Evolutionary conservation across 768 basidiomycete genomes (phyloP), one percentile per base, ranked within the genome.

Genomic region (Chlorophyllum brunneum): DNA sequence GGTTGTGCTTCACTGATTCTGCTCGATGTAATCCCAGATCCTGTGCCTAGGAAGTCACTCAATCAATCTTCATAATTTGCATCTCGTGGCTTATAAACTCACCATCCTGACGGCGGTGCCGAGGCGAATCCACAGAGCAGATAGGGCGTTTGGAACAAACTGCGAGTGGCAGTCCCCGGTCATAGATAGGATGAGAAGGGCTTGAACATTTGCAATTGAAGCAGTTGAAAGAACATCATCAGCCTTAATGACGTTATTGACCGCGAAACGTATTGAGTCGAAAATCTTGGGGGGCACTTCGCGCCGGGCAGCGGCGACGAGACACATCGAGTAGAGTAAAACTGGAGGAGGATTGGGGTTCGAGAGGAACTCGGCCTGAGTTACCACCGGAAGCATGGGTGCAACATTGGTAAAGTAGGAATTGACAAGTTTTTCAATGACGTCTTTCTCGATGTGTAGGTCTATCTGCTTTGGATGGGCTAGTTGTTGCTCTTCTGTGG

Each of bases 71-170:
- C 39, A 18, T 18, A 16, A n/a, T n/a, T n/a, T n/a, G 29, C 18
- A 43, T 23, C 30, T 46, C 41, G 42, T 33, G 24, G 42, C 30
- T 39, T 3, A 10, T 56, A 54, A n/a, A 70, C 83, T 59, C 54
- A 90, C 88, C 95, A 98, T 93, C 60, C 94, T 79, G 57, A 95
- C 85, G n/a, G 92, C 89, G 23, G 84, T 78, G n/a, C 92, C 92
- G 20, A 92, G 72, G 38, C 94, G 80, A 51, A 92, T 80, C 84
- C 92, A 91, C 31, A 92, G 70, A 6, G 91, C 91, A 24, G 90
- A 93, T 48, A 95, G 69, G 1, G 92, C 91, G 45, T 80, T 86
- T 18, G 92, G 86, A 3, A 92, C 88, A 63, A 84, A 92, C 63
- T 87, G 88, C 20, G 92, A 93, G 70, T 98, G 95, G 40, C 88